Evolutionary conservation across 2,329 filamentous ascomycete genomes (phyloP), one percentile per base, ranked within the genome.

Genomic region (Hymenoscyphus repandus): DNA sequence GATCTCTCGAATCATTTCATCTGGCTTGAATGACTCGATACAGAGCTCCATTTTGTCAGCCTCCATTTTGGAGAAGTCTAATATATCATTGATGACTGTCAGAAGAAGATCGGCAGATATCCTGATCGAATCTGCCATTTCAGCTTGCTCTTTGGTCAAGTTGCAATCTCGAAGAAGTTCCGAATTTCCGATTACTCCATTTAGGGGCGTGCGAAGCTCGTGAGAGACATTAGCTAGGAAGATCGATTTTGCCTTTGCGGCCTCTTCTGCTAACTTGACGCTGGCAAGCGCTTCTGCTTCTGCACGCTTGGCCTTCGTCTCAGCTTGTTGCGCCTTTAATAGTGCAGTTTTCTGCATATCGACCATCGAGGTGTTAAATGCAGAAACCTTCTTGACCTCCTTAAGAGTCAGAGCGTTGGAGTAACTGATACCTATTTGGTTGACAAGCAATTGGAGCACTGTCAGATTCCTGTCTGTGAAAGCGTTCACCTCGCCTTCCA

Each of bases 31-130:
- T 6, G 80, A 80, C 49, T 83, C 83, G 52, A 84, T 77, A 64
- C 88, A 88, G 1, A 91, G 79, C 65, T 93, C 90, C 73, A 95
- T 84, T 66, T 90, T 86, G 60, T 91, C 88, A 2, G 87, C 89
- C 66, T 95, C 90, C 72, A 93, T 90, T 68, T 95, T 95, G 27
- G 90, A 96, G 66, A 96, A 95, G 69, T 97, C 92, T 4, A 96
- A 75, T 47, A 96, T 96, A 64, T 97, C 92, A 64, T 96, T 96
- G 71, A 96, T 96, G 43, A 96, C 89, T 0, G 90, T 93, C 22
- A 96, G 74, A 12, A 96, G 72, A 13, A 93, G 82, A 64, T 96
- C 90, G 0, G 89, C 90, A 44, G 88, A 95, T 31, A 91, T 79
- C 45, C 89, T 82, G 49, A 95, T 93, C 13, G 89, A 92, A 64